Conservation (phyloP, 257 asterid species). For the Solanum boliviense region DNA sequence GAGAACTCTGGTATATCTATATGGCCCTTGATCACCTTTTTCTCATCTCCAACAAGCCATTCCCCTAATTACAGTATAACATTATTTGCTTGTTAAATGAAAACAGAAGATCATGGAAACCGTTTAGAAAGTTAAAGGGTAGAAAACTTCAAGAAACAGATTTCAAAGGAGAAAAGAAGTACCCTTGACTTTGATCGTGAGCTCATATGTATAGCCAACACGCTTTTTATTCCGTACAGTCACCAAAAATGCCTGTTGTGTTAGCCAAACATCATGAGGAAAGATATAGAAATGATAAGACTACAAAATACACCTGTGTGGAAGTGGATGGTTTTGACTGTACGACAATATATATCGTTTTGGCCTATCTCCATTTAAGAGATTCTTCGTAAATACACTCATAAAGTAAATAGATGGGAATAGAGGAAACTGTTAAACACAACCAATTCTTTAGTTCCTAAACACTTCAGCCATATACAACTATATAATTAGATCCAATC, state of each 20-base stretch:
- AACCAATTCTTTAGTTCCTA: background rate
- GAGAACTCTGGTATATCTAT: conserved; percentile 76
- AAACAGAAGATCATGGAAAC: background rate
- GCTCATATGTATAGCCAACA: conserved; percentile 87
- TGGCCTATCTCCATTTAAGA: background rate
- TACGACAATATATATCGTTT: background rate
- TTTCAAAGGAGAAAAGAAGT: background rate
- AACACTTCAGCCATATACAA: background rate
- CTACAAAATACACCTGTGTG: background rate
- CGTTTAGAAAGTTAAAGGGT: background rate
- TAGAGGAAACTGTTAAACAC: background rate
- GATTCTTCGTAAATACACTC: background rate
- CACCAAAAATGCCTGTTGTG: conserved; percentile 68
- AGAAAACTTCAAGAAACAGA: background rate
- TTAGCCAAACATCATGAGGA: background rate
- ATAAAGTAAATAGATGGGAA: background rate
- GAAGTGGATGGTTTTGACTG: background rate
- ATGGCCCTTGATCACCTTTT: conserved; percentile 54
- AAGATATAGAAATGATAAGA: background rate
- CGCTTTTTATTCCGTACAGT: conserved; percentile 90
- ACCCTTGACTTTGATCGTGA: conserved; percentile 70
- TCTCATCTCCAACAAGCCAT: conserved; percentile 73
- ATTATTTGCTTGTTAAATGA: background rate
- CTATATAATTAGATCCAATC: background rate
- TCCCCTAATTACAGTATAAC: conserved; percentile 38